Conservation (phyloP, 768 basidiomycete genomes). For the Amanita rubescens region DNA sequence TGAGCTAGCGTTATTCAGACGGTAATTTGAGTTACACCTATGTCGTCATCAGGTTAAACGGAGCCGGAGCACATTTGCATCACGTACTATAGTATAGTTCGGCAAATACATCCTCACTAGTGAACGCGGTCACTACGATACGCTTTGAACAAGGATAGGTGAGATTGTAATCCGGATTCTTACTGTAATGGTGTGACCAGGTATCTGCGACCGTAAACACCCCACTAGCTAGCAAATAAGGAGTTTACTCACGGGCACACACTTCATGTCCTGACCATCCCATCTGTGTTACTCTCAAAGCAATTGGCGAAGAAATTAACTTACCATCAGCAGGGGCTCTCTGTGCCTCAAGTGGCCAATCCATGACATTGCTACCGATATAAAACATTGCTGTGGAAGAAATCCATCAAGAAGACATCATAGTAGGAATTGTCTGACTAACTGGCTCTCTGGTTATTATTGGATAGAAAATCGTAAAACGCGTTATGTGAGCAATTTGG, state of each 20-base stretch:
- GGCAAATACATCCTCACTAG: slow-evolving; percentile 63
- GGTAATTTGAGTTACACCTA: slow-evolving; percentile 14
- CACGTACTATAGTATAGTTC: slow-evolving; percentile 68
- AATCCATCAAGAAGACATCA: neutral
- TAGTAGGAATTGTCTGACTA: slow-evolving; percentile 16
- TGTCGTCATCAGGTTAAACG: neutral
- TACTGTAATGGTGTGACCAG: slow-evolving; percentile 52
- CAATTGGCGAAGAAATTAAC: neutral
- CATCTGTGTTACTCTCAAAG: neutral
- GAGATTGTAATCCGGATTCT: slow-evolving; percentile 9
- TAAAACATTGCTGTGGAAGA: slow-evolving; percentile 45
- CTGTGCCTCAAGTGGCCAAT: slow-evolving; percentile 50
- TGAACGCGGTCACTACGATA: slow-evolving; percentile 44
- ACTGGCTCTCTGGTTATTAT: slow-evolving; percentile 56
- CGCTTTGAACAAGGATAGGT: neutral
- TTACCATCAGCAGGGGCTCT: slow-evolving; percentile 44
- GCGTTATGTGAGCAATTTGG: slow-evolving; percentile 59
- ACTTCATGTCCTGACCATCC: slow-evolving; percentile 42
- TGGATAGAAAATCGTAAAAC: slow-evolving; percentile 47
- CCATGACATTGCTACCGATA: slow-evolving; percentile 50
- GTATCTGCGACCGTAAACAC: slow-evolving; percentile 39
- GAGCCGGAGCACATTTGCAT: neutral
- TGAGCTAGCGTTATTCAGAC: neutral
- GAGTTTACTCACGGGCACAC: slow-evolving; percentile 44
- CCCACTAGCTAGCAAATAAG: too few relatives aligned